Evolutionary conservation across 176 grass and related monocot species (phyloP), one percentile per base, ranked within the genome.

Genomic region (Carex scoparia): DNA sequence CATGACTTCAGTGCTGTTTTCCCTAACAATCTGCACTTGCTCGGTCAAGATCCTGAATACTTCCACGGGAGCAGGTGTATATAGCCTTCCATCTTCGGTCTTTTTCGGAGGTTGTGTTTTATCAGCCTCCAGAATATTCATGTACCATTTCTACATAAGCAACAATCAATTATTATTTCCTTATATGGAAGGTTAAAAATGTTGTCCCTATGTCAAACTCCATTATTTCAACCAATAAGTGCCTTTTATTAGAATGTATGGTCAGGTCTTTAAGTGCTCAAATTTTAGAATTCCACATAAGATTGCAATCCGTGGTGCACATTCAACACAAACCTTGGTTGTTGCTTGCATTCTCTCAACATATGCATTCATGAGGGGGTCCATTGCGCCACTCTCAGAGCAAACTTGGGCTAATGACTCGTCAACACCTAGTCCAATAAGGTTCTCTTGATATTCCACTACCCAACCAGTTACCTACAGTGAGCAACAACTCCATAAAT

Each of bases 331-430:
- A 86, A 99, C 97, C 93, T 99, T 96, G 62, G 97, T 99, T 89
- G 97, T 94, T 89, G 90, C 91, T 85, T 96, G 93, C 91, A 95
- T 99, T 82, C 91, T 90, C 42, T 99, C 97, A 82, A 99, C 90
- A 84, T 99, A 99, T 84, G 94, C 94, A 87, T 99, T 96, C 97
- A 99, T 99, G 57, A 99, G 93, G 18, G 97, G 97, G 86, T 99
- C 97, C 88, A 99, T 77, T 72, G 97, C 97, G 87, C 97, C 97
- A 90, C 97, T 96, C 93, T 99, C 91, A 75, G 97, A 99, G 87
- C 93, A 95, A 92, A 99, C 97, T 96, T 99, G 97, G 54, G 97
- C 93, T 86, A 99, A 86, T 62, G 93, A 99, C 54, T 99, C 93
- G 69, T 94, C 97, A 85, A 99, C 97, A 82, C 91, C 93, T 84